A percentile compares a stretch with the other conserved stretches of the same genome.
Evolutionary conservation across 345 rosid species (phyloP).

Genomic region (Salix exigua): DNA sequence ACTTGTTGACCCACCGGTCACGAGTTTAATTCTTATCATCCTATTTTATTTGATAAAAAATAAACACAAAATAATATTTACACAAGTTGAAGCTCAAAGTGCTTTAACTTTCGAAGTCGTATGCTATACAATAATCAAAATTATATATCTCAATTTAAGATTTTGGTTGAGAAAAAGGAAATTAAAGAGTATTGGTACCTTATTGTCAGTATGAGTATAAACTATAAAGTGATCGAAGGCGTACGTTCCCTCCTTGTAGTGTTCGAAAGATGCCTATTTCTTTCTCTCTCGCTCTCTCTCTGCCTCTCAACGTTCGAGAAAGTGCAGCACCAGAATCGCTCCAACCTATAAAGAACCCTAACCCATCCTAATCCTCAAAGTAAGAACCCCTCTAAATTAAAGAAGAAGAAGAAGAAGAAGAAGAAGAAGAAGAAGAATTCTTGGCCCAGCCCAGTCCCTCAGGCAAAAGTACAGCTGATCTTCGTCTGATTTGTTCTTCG

Average conservation of each 20-base stretch:
- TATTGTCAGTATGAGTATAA: constrained; percentile 29
- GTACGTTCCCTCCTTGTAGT: constrained; percentile 27
- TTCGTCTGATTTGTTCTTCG: constrained; percentile 16
- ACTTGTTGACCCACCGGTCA: no score
- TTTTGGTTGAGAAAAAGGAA: constrained; percentile 6
- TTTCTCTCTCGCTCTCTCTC: constrained; percentile 17
- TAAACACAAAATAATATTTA: no score
- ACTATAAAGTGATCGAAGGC: constrained; percentile 25
- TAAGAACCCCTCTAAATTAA: background rate
- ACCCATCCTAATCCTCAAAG: constrained; percentile 4
- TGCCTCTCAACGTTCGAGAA: constrained; percentile 41
- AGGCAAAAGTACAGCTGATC: constrained; percentile 7
- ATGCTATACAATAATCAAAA: no score
- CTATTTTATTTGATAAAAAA: no score
- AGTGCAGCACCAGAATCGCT: constrained; percentile 43
- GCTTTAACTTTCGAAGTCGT: no score
- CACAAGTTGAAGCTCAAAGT: no score
- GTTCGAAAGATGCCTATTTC: constrained; percentile 25
- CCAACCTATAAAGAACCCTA: constrained; percentile 46
- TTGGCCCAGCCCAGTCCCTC: constrained; percentile 20
- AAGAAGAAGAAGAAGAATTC: constrained; percentile 2
- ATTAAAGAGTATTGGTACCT: constrained; percentile 27
- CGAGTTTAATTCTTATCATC: no score
- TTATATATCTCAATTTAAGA: no score
- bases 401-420: constrained; percentile 3